A percentile compares a stretch with the other conserved stretches of the same genome.
phyloP scores from a whole-genome alignment of 2,329 filamentous ascomycete species.

The Sodiomyces alkalinus region DNA sequence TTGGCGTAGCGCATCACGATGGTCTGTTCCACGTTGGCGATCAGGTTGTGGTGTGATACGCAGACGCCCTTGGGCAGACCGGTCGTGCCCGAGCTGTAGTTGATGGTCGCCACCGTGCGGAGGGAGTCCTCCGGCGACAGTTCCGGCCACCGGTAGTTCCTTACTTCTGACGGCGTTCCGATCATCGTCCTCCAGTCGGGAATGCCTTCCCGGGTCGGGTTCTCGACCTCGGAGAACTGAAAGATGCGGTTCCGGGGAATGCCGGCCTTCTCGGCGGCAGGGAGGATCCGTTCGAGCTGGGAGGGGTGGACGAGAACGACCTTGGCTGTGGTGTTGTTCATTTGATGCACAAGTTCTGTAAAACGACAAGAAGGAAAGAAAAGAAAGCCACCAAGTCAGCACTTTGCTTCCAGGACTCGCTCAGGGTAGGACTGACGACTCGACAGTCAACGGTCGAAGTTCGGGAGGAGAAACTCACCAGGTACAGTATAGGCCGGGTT shows the following conservation, averaged over 20 bases:
- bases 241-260: slow-evolving; percentile 27
- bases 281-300: slow-evolving; percentile 25
- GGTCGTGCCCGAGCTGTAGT: slow-evolving; percentile 35
- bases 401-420: not conserved
- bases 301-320: slow-evolving; percentile 31
- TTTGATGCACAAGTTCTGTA: slow-evolving; percentile 33
- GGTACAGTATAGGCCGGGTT: slow-evolving; percentile 35
- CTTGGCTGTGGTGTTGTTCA: slow-evolving; percentile 33
- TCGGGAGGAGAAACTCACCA: slow-evolving; percentile 20
- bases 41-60: slow-evolving; percentile 31
- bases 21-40: slow-evolving; percentile 33
- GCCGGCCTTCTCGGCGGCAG: slow-evolving; percentile 23
- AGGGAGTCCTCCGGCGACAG: slow-evolving; percentile 19
- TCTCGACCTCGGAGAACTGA: slow-evolving; percentile 28
- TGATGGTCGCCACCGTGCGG: slow-evolving; percentile 25
- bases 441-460: too few species aligned
- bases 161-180: slow-evolving; percentile 14
- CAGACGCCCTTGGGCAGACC: slow-evolving; percentile 35
- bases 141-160: slow-evolving; percentile 24
- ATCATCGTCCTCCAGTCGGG: slow-evolving; percentile 26
- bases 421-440: too few species aligned
- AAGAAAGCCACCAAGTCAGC: not conserved
- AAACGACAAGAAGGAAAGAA: too few species aligned
- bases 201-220: slow-evolving; percentile 15
- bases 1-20: slow-evolving; percentile 27